Conservation (phyloP, 139 green algal genomes). For the Eudorina sp. region DNA sequence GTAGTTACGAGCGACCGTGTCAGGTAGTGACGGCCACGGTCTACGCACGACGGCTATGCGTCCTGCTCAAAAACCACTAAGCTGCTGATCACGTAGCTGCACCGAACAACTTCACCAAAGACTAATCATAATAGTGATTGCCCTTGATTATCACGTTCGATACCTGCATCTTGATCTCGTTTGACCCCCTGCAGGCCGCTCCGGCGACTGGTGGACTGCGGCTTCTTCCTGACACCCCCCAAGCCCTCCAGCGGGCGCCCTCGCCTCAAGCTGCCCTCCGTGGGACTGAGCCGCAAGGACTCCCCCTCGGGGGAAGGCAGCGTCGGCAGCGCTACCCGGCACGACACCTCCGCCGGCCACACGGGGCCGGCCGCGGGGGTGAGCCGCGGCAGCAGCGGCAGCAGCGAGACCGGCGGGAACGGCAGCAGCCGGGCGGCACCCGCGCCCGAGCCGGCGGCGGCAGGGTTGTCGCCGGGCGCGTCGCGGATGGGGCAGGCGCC, state of each 20-base stretch:
- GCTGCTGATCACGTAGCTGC: no score
- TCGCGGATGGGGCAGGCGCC: no score
- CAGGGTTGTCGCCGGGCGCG: not conserved
- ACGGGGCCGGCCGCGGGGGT: not conserved
- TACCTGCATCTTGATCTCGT: no score
- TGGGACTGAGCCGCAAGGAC: not conserved
- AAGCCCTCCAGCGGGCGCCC: not conserved
- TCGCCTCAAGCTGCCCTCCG: not conserved
- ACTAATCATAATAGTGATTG: no score
- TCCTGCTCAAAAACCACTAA: no score
- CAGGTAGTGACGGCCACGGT: no score
- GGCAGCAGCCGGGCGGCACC: not conserved
- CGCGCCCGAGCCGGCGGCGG: not conserved
- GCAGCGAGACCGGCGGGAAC: not conserved
- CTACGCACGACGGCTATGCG: no score
- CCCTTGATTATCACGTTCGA: no score
- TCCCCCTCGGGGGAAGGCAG: not conserved
- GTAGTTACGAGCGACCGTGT: no score
- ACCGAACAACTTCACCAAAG: no score
- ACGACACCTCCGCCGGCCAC: not conserved
- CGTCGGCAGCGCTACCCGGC: not conserved
- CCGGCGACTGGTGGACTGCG: constrained; percentile 30
- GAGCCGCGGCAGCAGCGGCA: constrained; percentile 33
- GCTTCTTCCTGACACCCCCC: constrained; percentile 31
- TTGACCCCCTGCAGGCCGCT: constrained; percentile 37